Base-by-base conservation (phyloP, 1,139 yeast species). In the Nadsonia commutata region DNA sequence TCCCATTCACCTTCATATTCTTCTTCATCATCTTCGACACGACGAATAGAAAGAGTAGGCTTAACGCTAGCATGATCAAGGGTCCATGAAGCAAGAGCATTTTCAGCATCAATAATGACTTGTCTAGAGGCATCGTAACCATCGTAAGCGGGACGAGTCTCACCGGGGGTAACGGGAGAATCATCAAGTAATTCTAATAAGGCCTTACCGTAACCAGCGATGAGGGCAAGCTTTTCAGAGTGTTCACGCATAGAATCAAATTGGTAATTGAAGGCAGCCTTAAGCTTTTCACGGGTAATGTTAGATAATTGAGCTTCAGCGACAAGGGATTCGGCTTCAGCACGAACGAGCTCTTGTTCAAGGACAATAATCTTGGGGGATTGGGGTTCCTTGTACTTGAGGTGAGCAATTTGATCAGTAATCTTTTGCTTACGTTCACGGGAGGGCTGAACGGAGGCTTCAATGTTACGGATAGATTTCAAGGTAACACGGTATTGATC, bases 201-300 rank as follows among this genome's bases (percentile, higher is more conserved):
- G 41, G 96, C 96, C 75, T 88, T 90, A 68, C 98, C 97, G 74
- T 90, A 90, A 56, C 96, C 96, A 55, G 97, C 96, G 69, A 90
- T 85, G 61, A 90, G 73, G 44, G 97, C 97, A 56, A 83, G 72
- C 72, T 90, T 90, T 73, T 90, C 98, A 56, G 95, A 80, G 70
- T 82, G 86, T 71, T 90, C 98, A 65, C 95, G 82, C 56, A 86
- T 74, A 49, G 97, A 86, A 64, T 90, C 98, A 62, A 90, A 90
- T 69, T 86, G 96, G 70, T 88, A 88, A 71, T 84, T 81, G 77
- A 81, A 90, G 44, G 97, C 95, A 55, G 94, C 93, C 77, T 93
- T 88, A 66, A 90, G 76, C 74, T 88, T 86, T 68, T 90, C 95
- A 68, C 98, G 82, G 55, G 97, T 90, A 67, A 90, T 90, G 72